phyloP scores from a whole-genome alignment of 148 eudicot species.

The Fagopyrum esculentum region DNA sequence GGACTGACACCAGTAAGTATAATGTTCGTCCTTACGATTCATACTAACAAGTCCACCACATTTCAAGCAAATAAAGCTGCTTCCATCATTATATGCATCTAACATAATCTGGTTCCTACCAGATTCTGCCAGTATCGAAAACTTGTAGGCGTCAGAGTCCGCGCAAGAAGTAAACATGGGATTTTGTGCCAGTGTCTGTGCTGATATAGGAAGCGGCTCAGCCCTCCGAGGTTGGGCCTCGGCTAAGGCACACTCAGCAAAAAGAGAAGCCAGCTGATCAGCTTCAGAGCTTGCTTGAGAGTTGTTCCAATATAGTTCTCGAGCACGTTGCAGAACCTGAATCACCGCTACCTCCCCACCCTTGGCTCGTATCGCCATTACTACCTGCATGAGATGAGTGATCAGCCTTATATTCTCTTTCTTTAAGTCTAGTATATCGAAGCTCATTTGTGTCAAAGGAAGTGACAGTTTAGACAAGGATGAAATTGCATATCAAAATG shows the following conservation, averaged over 20 bases:
- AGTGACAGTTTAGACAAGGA: neutral
- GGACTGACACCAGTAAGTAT: constrained; percentile 69
- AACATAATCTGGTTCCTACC: constrained; percentile 77
- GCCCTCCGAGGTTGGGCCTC: constrained; percentile 58
- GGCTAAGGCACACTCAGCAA: constrained; percentile 93
- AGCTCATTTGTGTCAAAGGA: neutral
- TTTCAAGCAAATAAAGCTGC: constrained; percentile 80
- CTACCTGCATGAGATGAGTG: constrained; percentile 41
- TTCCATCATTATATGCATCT: constrained; percentile 89
- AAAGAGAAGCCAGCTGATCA: constrained; percentile 82
- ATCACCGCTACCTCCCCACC: constrained; percentile 85
- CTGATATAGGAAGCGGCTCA: constrained; percentile 15
- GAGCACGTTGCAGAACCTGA: constrained; percentile 65
- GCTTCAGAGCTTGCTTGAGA: constrained; percentile 59
- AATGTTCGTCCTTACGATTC: constrained; percentile 80
- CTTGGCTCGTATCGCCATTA: constrained; percentile 63
- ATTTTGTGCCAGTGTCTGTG: constrained; percentile 11
- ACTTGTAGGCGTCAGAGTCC: constrained; percentile 40
- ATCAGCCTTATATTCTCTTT: neutral
- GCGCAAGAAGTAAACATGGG: constrained; percentile 10
- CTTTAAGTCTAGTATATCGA: neutral
- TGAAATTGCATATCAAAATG: neutral
- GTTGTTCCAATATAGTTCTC: constrained; percentile 60
- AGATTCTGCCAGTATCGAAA: constrained; percentile 73
- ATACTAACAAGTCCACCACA: constrained; percentile 93